These are phyloP conservation scores for Esteya vermicola DNA, from an alignment of 2,329 filamentous ascomycete species.

Conservation along the genomic window DNA sequence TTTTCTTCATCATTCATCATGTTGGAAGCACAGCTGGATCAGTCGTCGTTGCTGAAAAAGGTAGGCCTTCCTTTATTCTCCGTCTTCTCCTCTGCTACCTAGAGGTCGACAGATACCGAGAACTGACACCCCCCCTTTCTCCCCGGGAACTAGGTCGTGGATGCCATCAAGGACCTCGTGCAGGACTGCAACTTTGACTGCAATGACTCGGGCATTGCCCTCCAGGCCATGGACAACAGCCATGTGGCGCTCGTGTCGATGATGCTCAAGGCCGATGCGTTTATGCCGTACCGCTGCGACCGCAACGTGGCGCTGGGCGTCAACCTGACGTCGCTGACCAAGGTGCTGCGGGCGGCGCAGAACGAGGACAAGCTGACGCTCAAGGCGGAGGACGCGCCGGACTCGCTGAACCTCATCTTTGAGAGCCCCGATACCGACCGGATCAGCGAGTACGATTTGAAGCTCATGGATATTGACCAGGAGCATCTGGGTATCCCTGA, in stretches of 20 bases:
- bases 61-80: slow-evolving; percentile 29
- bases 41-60: slow-evolving; percentile 92
- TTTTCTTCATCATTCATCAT: slow-evolving; percentile 32
- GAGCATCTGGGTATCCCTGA: slow-evolving; percentile 98
- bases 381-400: slow-evolving; percentile 93
- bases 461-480: slow-evolving; percentile 99
- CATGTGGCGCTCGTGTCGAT: slow-evolving; percentile 98
- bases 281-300: slow-evolving; percentile 93
- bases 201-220: slow-evolving; percentile 96
- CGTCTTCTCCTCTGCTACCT: too few relatives aligned
- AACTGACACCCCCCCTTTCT: too few relatives aligned
- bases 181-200: slow-evolving; percentile 99
- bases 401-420: slow-evolving; percentile 90
- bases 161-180: slow-evolving; percentile 97
- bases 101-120: too few relatives aligned
- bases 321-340: slow-evolving; percentile 91
- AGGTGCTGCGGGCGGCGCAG: slow-evolving; percentile 88
- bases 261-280: slow-evolving; percentile 92
- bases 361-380: slow-evolving; percentile 90
- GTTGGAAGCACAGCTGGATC: slow-evolving; percentile 95
- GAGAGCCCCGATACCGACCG: slow-evolving; percentile 81
- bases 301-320: slow-evolving; percentile 97
- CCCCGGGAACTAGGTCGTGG: slow-evolving; percentile 95
- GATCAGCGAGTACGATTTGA: slow-evolving; percentile 97
- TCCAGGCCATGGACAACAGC: slow-evolving; percentile 99